Evolutionary conservation across 163 green algal species (phyloP).

Genomic region (Scenedesmus sp.): DNA sequence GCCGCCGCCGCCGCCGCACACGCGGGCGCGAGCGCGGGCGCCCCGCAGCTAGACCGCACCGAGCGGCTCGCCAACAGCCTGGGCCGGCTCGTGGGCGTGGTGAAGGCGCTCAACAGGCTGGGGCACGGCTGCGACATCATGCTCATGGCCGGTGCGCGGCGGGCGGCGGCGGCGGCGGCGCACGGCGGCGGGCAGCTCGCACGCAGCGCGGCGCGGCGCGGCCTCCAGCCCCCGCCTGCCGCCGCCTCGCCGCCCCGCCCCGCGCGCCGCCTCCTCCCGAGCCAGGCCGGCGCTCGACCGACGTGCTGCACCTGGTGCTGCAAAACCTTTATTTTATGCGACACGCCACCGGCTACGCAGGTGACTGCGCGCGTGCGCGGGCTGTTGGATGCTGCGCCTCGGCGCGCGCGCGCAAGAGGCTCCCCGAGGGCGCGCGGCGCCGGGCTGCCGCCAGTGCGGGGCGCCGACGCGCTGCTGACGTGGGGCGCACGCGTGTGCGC

Average conservation of each 20-base stretch:
- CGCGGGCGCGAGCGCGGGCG: constrained; percentile 7
- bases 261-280: neutral
- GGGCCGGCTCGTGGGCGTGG: constrained; percentile 51
- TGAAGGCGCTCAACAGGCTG: constrained; percentile 55
- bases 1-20: constrained; percentile 30
- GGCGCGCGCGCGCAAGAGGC: too few relatives aligned
- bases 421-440: too few relatives aligned
- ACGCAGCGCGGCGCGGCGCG: too few relatives aligned
- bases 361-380: too few relatives aligned
- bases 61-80: constrained; percentile 69
- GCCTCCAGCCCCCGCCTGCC: too few relatives aligned
- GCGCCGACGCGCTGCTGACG: too few relatives aligned
- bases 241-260: too few relatives aligned
- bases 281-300: constrained; percentile 65
- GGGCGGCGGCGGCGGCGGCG: too few relatives aligned
- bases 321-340: constrained; percentile 73
- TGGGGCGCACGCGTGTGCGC: neutral
- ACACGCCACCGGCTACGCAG: constrained; percentile 35
- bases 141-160: constrained; percentile 31
- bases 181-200: too few relatives aligned
- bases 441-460: too few relatives aligned
- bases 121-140: constrained; percentile 46
- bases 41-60: constrained; percentile 58
- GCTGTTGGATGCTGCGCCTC: too few relatives aligned
- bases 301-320: constrained; percentile 71